Base-by-base conservation (phyloP, 2,329 filamentous ascomycete genomes). In the Cytospora leucostoma region DNA sequence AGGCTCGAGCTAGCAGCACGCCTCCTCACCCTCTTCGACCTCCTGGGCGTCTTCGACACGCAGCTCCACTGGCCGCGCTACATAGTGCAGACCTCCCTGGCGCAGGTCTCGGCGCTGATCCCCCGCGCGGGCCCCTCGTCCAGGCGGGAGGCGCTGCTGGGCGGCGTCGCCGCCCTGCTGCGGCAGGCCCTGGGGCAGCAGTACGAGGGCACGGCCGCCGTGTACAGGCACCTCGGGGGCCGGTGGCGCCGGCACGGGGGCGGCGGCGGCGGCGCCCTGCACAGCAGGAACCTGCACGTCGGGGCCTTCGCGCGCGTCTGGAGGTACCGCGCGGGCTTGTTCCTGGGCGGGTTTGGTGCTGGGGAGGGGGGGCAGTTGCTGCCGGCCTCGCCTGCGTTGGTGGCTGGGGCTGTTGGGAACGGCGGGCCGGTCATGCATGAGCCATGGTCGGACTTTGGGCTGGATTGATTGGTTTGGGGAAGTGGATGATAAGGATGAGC, bases 31-130 rank as follows among this genome's bases (percentile, higher is more conserved):
- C 52, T 66, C 2, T 65, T 65, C 59, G 58, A 47, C 27, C n/a
- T 59, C 12, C 55, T 66, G 1, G 59, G 59, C 34, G 56, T 66
- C 3, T 66, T 66, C 27, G 59, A 49, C 21, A 33, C 32, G 17
- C 59, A 62, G 8, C n/a, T 47, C 7, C n/a, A 47, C 44, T 66
- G 65, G 65, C 65, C 65, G 10, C 44, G 56, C n/a, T 66, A 64
- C 27, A 63, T 63, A 40, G 33, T 56, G 8, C 50, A 60, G 52
- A 63, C 62, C 4, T 34, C 54, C 8, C 50, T 58, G 10, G 47
- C 51, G 15, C 55, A 53, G 54, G 54, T 62, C 5, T 49, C 54
- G 15, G 17, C 19, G 32, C 54, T 62, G 21, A 64, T 64, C 33
- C 52, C 62, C 1, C 21, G 4, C 47, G 21, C 51, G 15, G 17